Evolutionary conservation across 2,329 filamentous ascomycete genomes (phyloP), one percentile per base, ranked within the genome.

Genomic region (Cordyceps cateniannulata): DNA sequence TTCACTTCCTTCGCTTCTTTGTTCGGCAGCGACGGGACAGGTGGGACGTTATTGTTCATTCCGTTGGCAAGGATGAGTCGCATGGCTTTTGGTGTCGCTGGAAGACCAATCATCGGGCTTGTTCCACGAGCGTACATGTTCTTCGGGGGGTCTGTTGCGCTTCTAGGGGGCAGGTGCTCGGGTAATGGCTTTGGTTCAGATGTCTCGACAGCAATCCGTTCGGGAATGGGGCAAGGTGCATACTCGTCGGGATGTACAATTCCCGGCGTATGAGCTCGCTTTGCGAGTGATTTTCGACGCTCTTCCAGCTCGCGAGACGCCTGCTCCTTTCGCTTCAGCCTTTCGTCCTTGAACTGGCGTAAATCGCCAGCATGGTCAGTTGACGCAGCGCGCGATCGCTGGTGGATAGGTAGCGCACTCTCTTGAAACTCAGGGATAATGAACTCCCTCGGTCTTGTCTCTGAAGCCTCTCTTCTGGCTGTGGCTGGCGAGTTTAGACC

Each of bases 21-120:
- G 20, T 2, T 1, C 3, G 50, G 27, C 18, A 54, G 9, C 3
- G 50, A 35, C 24, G 58, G 58, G 6, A 60, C 42, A 24, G 58
- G 50, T 5, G 58, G 50, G 16, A 35, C 50, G 7, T 49, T 45
- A 63, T 71, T 51, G 66, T 66, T 54, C 61, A 45, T 64, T 55
- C 50, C 82, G 2, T 79, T 74, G 65, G 85, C 83, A 66, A 93
- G 86, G 48, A 90, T 85, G 1, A 96, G 85, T 22, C 89, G 85
- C 92, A 97, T 96, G 1, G 92, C 92, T 75, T 91, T 87, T 32
- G 93, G 93, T 1, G 93, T 97, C 2, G 92, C 91, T 16, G 93
- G 92, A n/a, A 96, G 81, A 0, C 92, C 93, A 56, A 93, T 82
- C 6, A 83, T 81, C 1, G 82, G 78, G 1, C 80, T 80, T 18